Percentiles rank a stretch among this genome's conserved stretches.
Evolutionary conservation across 2,329 filamentous ascomycete genomes (phyloP).

Genomic region (Penicillium janthinellum): DNA sequence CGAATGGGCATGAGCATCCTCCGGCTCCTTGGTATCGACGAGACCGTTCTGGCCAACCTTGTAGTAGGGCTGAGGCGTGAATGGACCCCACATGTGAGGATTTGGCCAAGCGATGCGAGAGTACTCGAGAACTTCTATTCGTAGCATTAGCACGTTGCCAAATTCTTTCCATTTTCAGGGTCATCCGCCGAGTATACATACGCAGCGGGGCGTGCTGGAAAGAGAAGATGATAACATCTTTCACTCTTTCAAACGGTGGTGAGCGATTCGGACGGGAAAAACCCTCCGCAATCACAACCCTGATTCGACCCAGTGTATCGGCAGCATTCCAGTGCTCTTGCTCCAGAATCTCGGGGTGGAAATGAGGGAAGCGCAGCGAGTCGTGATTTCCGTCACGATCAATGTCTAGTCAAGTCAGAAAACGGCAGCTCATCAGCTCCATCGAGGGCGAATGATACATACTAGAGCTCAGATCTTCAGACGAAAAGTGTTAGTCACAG

Average conservation of each 20-base stretch:
- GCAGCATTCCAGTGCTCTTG: conserved; percentile 72
- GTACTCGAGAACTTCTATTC: conserved; percentile 68
- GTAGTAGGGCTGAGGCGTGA: conserved; percentile 43
- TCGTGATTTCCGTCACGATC: conserved; percentile 62
- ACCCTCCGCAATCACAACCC: conserved; percentile 73
- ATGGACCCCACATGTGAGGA: conserved; percentile 64
- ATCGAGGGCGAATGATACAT: conserved; percentile 8
- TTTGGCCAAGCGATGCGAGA: conserved; percentile 81
- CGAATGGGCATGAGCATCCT: conserved; percentile 65
- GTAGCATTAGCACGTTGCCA: conserved; percentile 15
- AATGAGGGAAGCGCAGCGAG: conserved; percentile 70
- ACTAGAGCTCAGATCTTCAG: conserved; percentile 41
- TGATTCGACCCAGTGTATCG: conserved; percentile 74
- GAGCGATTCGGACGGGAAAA: conserved; percentile 55
- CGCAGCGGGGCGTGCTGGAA: conserved; percentile 82
- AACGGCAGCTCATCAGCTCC: background rate
- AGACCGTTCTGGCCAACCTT: conserved; percentile 30
- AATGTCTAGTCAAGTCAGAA: conserved; percentile 33
- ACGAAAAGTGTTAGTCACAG: conserved; percentile 7
- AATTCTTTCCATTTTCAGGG: background rate
- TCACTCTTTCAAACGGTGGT: conserved; percentile 64
- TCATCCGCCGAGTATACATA: conserved; percentile 44
- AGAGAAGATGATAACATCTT: conserved; percentile 75
- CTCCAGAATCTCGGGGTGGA: conserved; percentile 68
- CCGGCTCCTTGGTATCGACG: conserved; percentile 46